Evolutionary conservation across 192 early-diverging fungal genomes (phyloP).

Genomic region (Gigaspora rosea): DNA sequence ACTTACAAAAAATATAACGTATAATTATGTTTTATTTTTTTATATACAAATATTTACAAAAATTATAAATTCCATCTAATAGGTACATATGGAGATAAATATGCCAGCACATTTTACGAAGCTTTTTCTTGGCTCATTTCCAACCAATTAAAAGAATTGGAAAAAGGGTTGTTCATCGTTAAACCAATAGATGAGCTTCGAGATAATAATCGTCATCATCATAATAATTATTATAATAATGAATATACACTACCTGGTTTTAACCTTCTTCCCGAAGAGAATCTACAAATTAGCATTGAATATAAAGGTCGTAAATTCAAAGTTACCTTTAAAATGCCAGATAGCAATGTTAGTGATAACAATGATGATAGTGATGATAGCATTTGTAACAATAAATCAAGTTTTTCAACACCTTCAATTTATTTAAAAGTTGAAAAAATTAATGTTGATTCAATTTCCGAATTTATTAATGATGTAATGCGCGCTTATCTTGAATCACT

Average conservation of each 20-base stretch:
- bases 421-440: background rate
- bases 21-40: too few relatives aligned
- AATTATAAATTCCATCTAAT: too few relatives aligned
- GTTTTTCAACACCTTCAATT: constrained; percentile 24
- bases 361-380: background rate
- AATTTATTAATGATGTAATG: constrained; percentile 26
- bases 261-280: constrained; percentile 11
- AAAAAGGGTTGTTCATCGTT: constrained; percentile 6
- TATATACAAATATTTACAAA: too few relatives aligned
- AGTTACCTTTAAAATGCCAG: constrained; percentile 14
- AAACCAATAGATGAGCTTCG: background rate
- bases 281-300: constrained; percentile 1
- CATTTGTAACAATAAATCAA: too few relatives aligned
- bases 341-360: background rate
- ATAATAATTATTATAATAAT: too few relatives aligned
- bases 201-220: too few relatives aligned
- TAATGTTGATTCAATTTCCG: constrained; percentile 8
- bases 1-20: background rate
- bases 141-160: constrained; percentile 21
- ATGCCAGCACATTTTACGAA: constrained; percentile 4
- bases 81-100: constrained; percentile 6
- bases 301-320: constrained; percentile 15
- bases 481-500: background rate
- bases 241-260: constrained; percentile 4
- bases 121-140: constrained; percentile 23